Evolutionary conservation across 768 basidiomycete genomes (phyloP).

Genomic region (Leccinellum rugosiceps): DNA sequence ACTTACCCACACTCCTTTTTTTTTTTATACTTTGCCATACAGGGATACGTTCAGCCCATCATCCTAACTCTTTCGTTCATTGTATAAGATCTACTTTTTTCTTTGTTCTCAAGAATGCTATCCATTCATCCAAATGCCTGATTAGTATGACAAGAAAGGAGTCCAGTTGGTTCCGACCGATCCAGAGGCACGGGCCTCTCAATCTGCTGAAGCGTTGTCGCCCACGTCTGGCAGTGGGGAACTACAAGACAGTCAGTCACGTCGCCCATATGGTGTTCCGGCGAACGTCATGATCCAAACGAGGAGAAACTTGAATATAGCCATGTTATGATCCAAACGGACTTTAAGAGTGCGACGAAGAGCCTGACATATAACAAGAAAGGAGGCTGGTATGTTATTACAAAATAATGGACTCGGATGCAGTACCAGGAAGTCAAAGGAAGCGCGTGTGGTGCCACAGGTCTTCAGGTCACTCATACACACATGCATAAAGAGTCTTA

Average conservation of each 20-base stretch:
- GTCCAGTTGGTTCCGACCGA: too few relatives aligned
- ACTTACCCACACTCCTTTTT: constrained; percentile 13
- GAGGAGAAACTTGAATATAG: too few relatives aligned
- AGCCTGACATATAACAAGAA: background rate
- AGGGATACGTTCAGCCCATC: constrained; percentile 23
- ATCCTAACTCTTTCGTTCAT: constrained; percentile 19
- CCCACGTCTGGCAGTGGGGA: too few relatives aligned
- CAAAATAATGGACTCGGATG: background rate
- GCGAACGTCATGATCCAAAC: too few relatives aligned
- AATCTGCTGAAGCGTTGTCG: background rate
- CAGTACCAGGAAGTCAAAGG: background rate
- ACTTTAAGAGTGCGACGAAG: too few relatives aligned
- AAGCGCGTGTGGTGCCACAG: background rate
- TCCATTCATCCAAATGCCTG: constrained; percentile 3
- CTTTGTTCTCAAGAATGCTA: constrained; percentile 12
- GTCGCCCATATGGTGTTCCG: too few relatives aligned
- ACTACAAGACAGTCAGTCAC: too few relatives aligned
- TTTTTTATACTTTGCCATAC: constrained; percentile 6
- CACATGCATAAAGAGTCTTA: background rate
- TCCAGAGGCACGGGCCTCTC: too few relatives aligned
- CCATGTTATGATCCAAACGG: too few relatives aligned
- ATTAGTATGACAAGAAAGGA: background rate
- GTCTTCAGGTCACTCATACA: background rate
- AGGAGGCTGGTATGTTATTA: background rate
- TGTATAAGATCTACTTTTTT: constrained; percentile 13